Evolutionary conservation across 2,329 filamentous ascomycete species (phyloP), one percentile per base, ranked within the genome.

Genomic region (Cytospora schulzeri): DNA sequence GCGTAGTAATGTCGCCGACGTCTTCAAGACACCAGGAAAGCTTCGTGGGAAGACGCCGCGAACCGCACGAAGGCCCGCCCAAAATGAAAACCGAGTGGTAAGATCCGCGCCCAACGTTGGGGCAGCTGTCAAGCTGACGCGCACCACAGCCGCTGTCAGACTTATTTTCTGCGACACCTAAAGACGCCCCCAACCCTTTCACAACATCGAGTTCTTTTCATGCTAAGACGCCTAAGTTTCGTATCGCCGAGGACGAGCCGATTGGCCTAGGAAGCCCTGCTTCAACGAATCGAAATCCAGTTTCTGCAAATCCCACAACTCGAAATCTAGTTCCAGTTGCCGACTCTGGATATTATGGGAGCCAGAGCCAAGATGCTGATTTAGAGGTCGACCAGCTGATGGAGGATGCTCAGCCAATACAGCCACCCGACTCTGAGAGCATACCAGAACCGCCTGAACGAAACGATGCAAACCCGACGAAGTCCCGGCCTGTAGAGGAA

Each of bases 21-120:
- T 96, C n/a, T 97, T 98, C 81, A 99, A 98, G 75, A 95, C 92
- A 45, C 92, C 92, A 4, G 91, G 91, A 63, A 94, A 92, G 74
- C 78, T 95, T 74, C 88, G 91, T 69, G 91, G 89, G 62, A 93
- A 92, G 79, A 94, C 91, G 31, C 91, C 91, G 51, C 85, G 89
- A 67, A 92, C 91, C 22, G 80, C 80, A 38, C 85, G 88, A 63
- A 93, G 90, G 74, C 77, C 77, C 57, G 82, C 84, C 71, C 77
- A 79, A 12, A 75, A 77, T 29, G 88, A 90, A 73, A 76, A 81
- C 35, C 85, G 91, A 71, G 84, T 87, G 68, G 90, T 92, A 81
- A 77, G 87, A 57, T 6, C 9, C 12, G 28, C 7, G 28, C 22
- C 54, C 48, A 45, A n/a, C 11, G 8, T 38, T 33, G 45, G 31